phyloP scores from a whole-genome alignment of 441 rosid genomes.

The Erysimum cheiri region DNA sequence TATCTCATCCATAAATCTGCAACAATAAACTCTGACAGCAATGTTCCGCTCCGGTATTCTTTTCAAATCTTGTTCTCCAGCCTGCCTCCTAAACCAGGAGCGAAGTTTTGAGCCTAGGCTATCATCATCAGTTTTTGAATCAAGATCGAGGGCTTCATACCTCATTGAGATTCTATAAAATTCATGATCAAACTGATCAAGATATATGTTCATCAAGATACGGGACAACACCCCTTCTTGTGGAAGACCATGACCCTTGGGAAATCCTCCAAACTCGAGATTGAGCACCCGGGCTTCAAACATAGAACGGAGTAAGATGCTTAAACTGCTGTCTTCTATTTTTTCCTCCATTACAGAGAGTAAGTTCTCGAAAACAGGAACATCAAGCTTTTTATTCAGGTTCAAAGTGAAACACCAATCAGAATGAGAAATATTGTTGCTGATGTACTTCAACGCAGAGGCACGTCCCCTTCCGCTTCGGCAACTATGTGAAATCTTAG shows the following conservation, averaged over 20 bases:
- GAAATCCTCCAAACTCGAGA: slow-evolving; percentile 88
- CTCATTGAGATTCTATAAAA: slow-evolving; percentile 73
- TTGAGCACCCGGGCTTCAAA: slow-evolving; percentile 73
- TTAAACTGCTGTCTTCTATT: slow-evolving; percentile 63
- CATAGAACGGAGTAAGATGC: slow-evolving; percentile 60
- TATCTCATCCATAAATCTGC: slow-evolving; percentile 89
- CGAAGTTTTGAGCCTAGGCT: slow-evolving; percentile 69
- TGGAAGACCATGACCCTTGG: slow-evolving; percentile 97
- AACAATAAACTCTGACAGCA: slow-evolving; percentile 61
- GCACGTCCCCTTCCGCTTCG: slow-evolving; percentile 84
- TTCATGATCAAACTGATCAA: slow-evolving; percentile 75
- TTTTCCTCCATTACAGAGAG: slow-evolving; percentile 73
- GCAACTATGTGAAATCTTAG: slow-evolving; percentile 93
- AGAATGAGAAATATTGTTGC: slow-evolving; percentile 61
- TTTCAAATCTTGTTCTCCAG: slow-evolving; percentile 55
- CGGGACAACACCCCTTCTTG: slow-evolving; percentile 91
- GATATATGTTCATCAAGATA: slow-evolving; percentile 82
- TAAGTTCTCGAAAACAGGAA: slow-evolving; percentile 57
- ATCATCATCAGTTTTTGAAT: slow-evolving; percentile 38
- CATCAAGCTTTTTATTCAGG: slow-evolving; percentile 61
- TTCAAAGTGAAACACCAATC: slow-evolving; percentile 89
- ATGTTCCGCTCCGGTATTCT: slow-evolving; percentile 33
- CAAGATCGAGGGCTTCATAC: slow-evolving; percentile 72
- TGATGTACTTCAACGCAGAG: slow-evolving; percentile 76
- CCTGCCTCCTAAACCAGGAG: slow-evolving; percentile 82